Evolutionary conservation across 2,329 filamentous ascomycete genomes (phyloP).

Genomic region (Aspergillus fumigatiaffinis): DNA sequence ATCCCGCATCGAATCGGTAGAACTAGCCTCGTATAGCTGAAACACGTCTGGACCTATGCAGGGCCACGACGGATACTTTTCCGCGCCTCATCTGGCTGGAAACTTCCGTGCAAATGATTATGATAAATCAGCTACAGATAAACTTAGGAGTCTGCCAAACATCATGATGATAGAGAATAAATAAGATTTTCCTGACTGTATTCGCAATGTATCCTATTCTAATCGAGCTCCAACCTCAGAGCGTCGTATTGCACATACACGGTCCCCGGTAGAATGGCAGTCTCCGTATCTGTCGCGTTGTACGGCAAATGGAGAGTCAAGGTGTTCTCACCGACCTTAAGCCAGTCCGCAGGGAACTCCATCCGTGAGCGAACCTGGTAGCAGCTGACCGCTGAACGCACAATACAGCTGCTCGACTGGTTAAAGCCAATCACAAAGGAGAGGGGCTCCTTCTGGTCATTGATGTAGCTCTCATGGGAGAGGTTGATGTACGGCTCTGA

Average conservation of each 20-base stretch:
- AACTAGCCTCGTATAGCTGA: too few relatives aligned
- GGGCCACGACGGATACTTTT: too few relatives aligned
- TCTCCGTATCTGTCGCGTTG: conserved; percentile 57
- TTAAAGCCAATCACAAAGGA: conserved; percentile 42
- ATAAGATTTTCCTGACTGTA: too few relatives aligned
- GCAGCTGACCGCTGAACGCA: conserved; percentile 57
- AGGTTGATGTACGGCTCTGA: conserved; percentile 53
- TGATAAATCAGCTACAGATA: too few relatives aligned
- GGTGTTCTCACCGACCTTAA: conserved; percentile 53
- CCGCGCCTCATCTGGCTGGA: too few relatives aligned
- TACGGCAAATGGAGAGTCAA: conserved; percentile 57
- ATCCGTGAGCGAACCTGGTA: conserved; percentile 61
- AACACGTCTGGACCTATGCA: neutral
- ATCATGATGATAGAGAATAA: too few relatives aligned
- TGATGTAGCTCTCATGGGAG: conserved; percentile 49
- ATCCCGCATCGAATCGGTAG: too few relatives aligned
- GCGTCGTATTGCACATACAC: conserved; percentile 66
- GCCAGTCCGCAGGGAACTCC: conserved; percentile 47
- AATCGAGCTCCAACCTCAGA: conserved; percentile 53
- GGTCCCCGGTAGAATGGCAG: conserved; percentile 51
- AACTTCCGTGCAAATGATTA: too few relatives aligned
- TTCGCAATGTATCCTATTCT: neutral
- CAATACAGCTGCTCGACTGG: conserved; percentile 57
- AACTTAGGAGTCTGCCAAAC: too few relatives aligned
- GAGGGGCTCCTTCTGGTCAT: conserved; percentile 34